Base-by-base conservation (phyloP, 2,329 filamentous ascomycete genomes). In the Microdochium bolleyi region DNA sequence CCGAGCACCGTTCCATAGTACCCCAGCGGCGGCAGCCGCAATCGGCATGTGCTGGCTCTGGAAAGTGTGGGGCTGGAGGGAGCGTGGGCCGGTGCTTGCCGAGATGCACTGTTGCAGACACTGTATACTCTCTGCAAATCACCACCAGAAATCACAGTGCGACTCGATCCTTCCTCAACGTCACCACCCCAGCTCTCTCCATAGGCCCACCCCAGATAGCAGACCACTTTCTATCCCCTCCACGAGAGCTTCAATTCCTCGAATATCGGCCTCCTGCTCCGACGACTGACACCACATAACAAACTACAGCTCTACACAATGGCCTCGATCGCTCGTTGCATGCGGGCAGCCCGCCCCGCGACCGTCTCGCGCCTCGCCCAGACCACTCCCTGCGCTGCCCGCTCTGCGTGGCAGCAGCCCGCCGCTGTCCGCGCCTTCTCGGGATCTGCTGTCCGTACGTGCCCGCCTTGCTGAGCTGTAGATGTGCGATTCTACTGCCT, bases 241-340 rank as follows among this genome's bases (percentile, higher is more conserved):
- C 41, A 22, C 19, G 41, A 22, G 32, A 41, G 51, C 49, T 19
- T 51, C 52, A 48, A 30, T 25, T 24, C 34, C 7, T 44, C 19
- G 21, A 11, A 41, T 10, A 38, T 21, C 21, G 49, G 7, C 14
- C 5, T 24, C 8, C 19, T 19, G 5, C 19, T 24, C 19, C 7
- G 5, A 8, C 41, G 13, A 11, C 3, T 19, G 41, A 46, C 13
- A 49, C 3, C 48, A 25, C 53, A 49, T 24, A 50, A 50, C 22
- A 59, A 49, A 27, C 54, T 52, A 51, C 49, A 49, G 41, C 54
- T 14, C 54, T 25, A 54, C 64, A 70, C 64, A 69, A 83, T 83
- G 80, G 79, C 82, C 60, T 84, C 82, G 71, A 78, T 85, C 70
- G 75, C 77, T 64, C 75, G 79, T 62, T 76, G 75, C 65, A 66